Evolutionary conservation across 306 rosid species (phyloP).

Genomic region (Coriaria nepalensis): DNA sequence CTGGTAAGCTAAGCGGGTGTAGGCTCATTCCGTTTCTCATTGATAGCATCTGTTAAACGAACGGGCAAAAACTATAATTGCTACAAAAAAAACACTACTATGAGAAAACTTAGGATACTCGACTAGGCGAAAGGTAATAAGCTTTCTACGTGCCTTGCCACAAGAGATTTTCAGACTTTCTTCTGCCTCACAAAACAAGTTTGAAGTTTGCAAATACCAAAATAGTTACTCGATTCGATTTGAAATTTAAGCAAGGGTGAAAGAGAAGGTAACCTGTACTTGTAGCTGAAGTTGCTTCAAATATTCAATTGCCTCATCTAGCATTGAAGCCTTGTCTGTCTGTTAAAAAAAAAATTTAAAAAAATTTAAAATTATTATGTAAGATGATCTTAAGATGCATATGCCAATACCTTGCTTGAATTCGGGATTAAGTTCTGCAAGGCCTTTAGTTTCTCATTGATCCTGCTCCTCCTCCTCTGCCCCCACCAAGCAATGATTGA

Average conservation of each 20-base stretch:
- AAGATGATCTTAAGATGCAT: not conserved
- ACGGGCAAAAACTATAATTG: conserved; percentile 4
- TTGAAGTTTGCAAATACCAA: not conserved
- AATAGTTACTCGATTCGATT: not conserved
- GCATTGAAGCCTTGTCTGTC: conserved; percentile 98
- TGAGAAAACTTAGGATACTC: too few species aligned
- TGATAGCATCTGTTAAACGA: conserved; percentile 61
- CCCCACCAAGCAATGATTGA: conserved; percentile 21
- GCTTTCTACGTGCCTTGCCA: too few species aligned
- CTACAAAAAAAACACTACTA: too few species aligned
- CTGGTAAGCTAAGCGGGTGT: conserved; percentile 74
- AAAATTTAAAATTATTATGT: not conserved
- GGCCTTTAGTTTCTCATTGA: conserved; percentile 92
- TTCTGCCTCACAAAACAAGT: too few species aligned
- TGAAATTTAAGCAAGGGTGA: not conserved
- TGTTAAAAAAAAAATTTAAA: conserved; percentile 17
- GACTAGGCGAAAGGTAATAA: too few species aligned
- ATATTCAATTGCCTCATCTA: conserved; percentile 88
- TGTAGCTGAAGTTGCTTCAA: conserved; percentile 98
- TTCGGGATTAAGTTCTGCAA: conserved; percentile 86
- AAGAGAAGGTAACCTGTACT: conserved; percentile 47
- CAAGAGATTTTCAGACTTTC: too few species aligned
- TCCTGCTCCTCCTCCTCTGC: conserved; percentile 89
- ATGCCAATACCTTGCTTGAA: conserved; percentile 64
- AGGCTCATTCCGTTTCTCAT: conserved; percentile 77